Conservation (phyloP, 2,329 filamentous ascomycete genomes). For the Podosphaera aphanis region DNA sequence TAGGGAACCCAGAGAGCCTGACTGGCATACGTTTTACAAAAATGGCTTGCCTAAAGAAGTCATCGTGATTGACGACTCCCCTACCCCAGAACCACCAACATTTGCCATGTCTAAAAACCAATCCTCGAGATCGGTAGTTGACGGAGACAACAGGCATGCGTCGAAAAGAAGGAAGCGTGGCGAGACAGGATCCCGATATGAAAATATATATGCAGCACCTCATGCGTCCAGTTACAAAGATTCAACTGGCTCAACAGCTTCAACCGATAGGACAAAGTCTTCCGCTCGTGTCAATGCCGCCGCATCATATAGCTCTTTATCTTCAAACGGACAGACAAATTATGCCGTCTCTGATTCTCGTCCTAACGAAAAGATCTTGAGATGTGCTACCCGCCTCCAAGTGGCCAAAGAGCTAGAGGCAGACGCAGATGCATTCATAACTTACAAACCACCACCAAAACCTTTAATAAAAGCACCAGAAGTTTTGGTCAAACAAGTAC, state of each 20-base stretch:
- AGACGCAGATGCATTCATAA: constrained; percentile 45
- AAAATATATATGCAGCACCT: constrained; percentile 43
- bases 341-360: constrained; percentile 44
- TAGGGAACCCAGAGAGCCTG: constrained; percentile 30
- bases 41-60: constrained; percentile 68
- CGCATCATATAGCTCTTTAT: constrained; percentile 54
- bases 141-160: constrained; percentile 35
- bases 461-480: constrained; percentile 79
- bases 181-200: constrained; percentile 31
- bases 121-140: constrained; percentile 10
- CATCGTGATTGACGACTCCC: constrained; percentile 57
- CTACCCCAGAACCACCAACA: constrained; percentile 21
- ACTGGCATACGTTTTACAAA: constrained; percentile 64
- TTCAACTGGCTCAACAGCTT: constrained; percentile 47
- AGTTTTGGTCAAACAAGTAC: constrained; percentile 37
- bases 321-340: constrained; percentile 32
- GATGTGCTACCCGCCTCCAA: constrained; percentile 51
- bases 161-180: constrained; percentile 41
- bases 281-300: constrained; percentile 66
- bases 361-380: constrained; percentile 74
- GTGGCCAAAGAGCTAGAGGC: constrained; percentile 51
- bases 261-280: constrained; percentile 65
- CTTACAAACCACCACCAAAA: constrained; percentile 67
- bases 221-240: constrained; percentile 43
- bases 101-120: constrained; percentile 19